Evolutionary conservation across 352 stramenopile species (phyloP).

Genomic region (Phytophthora macrochlamydospora): DNA sequence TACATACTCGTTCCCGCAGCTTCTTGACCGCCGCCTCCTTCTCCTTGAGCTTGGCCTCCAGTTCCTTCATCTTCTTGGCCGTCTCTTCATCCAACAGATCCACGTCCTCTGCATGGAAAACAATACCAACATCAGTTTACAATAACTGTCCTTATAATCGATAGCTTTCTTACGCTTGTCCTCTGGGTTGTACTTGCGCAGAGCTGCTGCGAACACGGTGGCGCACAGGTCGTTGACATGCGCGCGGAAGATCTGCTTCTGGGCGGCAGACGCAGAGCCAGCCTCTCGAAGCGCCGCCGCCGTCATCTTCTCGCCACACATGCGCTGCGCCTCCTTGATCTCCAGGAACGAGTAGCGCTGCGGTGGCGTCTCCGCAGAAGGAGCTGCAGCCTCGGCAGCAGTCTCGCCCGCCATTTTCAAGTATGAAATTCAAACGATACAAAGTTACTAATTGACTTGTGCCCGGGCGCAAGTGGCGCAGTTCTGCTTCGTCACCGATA

Average conservation of each 20-base stretch:
- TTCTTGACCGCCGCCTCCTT: conserved; percentile 61
- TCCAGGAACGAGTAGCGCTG: conserved; percentile 73
- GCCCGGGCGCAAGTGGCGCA: no score
- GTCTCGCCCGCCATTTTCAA: conserved; percentile 24
- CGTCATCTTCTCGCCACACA: conserved; percentile 65
- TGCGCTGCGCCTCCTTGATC: conserved; percentile 76
- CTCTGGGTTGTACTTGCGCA: conserved; percentile 76
- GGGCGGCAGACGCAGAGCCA: conserved; percentile 50
- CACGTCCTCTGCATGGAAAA: conserved; percentile 50
- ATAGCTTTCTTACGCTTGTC: conserved; percentile 49
- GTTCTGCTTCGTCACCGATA: no score
- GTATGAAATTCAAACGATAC: conserved; percentile 11
- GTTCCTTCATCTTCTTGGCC: conserved; percentile 41
- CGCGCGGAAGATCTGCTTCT: conserved; percentile 78
- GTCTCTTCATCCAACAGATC: conserved; percentile 58
- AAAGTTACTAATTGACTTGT: no score
- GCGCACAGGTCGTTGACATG: conserved; percentile 79
- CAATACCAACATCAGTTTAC: no score
- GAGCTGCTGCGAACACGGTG: conserved; percentile 65
- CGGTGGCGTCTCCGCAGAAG: not conserved
- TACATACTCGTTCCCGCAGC: conserved; percentile 56
- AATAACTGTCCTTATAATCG: no score
- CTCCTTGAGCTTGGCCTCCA: conserved; percentile 58
- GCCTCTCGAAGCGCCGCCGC: conserved; percentile 54
- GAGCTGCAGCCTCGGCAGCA: conserved; percentile 3